Percentiles rank a stretch among this genome's conserved stretches.
phyloP scores from a whole-genome alignment of 805 yeast genomes.

The Monosporozyma servazzii region DNA sequence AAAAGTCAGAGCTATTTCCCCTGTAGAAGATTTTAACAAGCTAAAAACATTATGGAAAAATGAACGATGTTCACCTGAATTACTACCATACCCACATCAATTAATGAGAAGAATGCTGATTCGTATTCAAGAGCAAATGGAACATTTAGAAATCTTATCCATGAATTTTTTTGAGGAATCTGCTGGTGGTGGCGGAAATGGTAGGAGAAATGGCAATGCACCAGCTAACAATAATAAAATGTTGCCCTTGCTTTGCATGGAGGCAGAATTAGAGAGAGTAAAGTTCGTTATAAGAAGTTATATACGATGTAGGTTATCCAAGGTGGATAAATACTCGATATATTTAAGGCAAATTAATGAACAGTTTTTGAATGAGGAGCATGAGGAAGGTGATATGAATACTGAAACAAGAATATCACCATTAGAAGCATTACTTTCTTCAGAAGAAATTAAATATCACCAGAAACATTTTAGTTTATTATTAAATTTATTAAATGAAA shows the following conservation, averaged over 20 bases:
- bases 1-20: neutral
- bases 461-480: constrained; percentile 56
- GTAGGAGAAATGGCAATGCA: constrained; percentile 1
- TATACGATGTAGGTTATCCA: constrained; percentile 64
- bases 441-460: constrained; percentile 58
- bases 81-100: constrained; percentile 61
- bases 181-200: neutral
- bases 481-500: constrained; percentile 53
- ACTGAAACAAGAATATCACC: constrained; percentile 17
- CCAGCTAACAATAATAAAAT: constrained; percentile 13
- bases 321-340: constrained; percentile 62
- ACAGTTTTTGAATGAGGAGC: constrained; percentile 7
- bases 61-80: constrained; percentile 80
- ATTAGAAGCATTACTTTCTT: constrained; percentile 35
- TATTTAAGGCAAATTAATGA: constrained; percentile 38
- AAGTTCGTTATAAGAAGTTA: constrained; percentile 76
- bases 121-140: constrained; percentile 61
- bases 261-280: constrained; percentile 82
- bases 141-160: constrained; percentile 66
- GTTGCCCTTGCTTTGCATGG: constrained; percentile 72
- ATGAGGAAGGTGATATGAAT: neutral
- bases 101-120: constrained; percentile 49
- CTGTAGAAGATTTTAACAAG: constrained; percentile 21
- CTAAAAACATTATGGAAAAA: constrained; percentile 65
- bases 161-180: constrained; percentile 56